Evolutionary conservation across 179 eudicot genomes (phyloP).

Genomic region (Pouteria campechiana): DNA sequence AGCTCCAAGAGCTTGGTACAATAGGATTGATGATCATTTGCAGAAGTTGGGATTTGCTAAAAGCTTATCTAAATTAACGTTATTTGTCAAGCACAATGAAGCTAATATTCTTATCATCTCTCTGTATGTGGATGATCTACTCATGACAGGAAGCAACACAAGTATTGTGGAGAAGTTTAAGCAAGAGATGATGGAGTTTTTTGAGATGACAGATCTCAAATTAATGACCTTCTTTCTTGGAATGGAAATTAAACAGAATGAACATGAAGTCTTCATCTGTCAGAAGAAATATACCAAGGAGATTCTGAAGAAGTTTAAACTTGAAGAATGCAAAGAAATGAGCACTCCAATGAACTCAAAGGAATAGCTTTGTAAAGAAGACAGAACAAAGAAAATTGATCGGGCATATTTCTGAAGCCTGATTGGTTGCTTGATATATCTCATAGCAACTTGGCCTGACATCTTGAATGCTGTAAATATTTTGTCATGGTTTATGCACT

Average conservation of each 20-base stretch:
- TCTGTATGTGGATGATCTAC: slow-evolving; percentile 1
- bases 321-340: background rate
- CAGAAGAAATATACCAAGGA: slow-evolving; percentile 2
- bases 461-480: slow-evolving; percentile 1
- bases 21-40: background rate
- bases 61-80: slow-evolving; percentile 1
- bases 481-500: slow-evolving; percentile 3
- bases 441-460: slow-evolving; percentile 1
- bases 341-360: background rate
- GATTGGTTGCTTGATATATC: slow-evolving; percentile 2
- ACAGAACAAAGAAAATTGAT: slow-evolving; percentile 2
- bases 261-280: background rate
- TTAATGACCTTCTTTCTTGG: background rate
- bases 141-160: background rate
- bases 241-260: background rate
- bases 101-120: background rate
- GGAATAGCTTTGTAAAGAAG: slow-evolving; percentile 2
- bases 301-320: background rate
- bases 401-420: background rate
- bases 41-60: background rate
- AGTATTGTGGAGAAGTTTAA: background rate
- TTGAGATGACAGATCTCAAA: background rate
- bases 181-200: background rate
- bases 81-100: background rate
- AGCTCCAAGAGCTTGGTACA: slow-evolving; percentile 3